Evolutionary conservation across 1,139 yeast species (phyloP).

Genomic region (Scheffersomyces illinoinensis): DNA sequence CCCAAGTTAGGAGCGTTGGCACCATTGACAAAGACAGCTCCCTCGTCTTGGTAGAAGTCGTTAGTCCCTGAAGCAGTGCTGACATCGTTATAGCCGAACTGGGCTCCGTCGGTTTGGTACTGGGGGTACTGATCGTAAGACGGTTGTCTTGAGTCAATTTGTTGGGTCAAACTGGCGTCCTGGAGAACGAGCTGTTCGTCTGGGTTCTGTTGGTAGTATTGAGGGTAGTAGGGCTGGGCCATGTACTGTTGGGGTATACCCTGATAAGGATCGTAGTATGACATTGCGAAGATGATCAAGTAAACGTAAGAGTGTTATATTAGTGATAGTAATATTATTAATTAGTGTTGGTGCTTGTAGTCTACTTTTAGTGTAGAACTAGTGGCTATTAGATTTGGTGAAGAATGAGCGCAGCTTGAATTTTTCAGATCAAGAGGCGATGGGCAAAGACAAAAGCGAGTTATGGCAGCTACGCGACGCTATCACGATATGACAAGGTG

Average conservation of each 20-base stretch:
- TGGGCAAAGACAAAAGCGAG: background rate
- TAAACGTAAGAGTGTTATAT: no score
- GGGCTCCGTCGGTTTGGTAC: constrained; percentile 11
- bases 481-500: background rate
- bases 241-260: constrained; percentile 42
- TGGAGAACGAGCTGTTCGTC: constrained; percentile 11
- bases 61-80: constrained; percentile 16
- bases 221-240: constrained; percentile 37
- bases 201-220: constrained; percentile 25
- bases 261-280: constrained; percentile 48
- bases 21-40: constrained; percentile 18
- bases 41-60: constrained; percentile 28
- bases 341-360: background rate
- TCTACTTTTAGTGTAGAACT: background rate
- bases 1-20: constrained; percentile 6
- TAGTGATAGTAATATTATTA: no score
- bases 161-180: constrained; percentile 9
- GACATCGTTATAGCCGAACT: constrained; percentile 11
- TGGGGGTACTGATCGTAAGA: constrained; percentile 17
- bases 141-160: constrained; percentile 14
- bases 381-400: background rate
- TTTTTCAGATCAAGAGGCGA: background rate
- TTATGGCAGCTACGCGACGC: background rate
- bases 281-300: constrained; percentile 23
- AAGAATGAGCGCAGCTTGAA: background rate